These are phyloP conservation scores for Aspergillus bertholletiae DNA, from an alignment of 495 filamentous ascomycete species.

Conservation along the genomic window DNA sequence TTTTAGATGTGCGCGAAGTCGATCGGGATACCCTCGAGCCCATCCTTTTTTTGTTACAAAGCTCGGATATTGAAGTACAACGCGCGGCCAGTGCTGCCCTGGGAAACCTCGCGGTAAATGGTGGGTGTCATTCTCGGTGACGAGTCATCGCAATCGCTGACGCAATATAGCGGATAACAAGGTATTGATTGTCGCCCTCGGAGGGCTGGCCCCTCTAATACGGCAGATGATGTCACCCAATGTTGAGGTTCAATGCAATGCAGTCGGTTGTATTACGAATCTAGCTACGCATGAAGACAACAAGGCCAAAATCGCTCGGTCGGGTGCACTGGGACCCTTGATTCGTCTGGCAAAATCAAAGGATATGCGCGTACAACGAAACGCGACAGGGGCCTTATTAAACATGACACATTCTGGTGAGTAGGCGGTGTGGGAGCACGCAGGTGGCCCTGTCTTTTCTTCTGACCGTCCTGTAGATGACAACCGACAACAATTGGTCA, in stretches of 20 bases:
- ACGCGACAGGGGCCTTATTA: slow-evolving; percentile 90
- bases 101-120: slow-evolving; percentile 94
- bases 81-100: slow-evolving; percentile 93
- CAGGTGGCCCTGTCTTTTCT: neutral
- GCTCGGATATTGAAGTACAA: slow-evolving; percentile 94
- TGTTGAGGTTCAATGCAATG: slow-evolving; percentile 98
- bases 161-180: slow-evolving; percentile 84
- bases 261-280: slow-evolving; percentile 97
- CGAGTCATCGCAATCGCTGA: slow-evolving; percentile 46
- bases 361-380: slow-evolving; percentile 97
- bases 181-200: slow-evolving; percentile 87
- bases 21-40: slow-evolving; percentile 92
- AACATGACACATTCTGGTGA: slow-evolving; percentile 99
- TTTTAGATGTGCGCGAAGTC: slow-evolving; percentile 89
- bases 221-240: slow-evolving; percentile 99
- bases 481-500: slow-evolving; percentile 94
- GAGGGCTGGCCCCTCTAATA: slow-evolving; percentile 87
- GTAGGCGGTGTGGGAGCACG: slow-evolving; percentile 9
- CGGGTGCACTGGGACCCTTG: slow-evolving; percentile 84
- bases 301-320: slow-evolving; percentile 96
- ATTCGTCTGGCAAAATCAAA: slow-evolving; percentile 93
- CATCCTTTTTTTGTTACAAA: slow-evolving; percentile 92
- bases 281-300: slow-evolving; percentile 98
- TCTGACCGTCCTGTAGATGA: slow-evolving; percentile 61
- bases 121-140: slow-evolving; percentile 47